A percentile compares a stretch with the other conserved stretches of the same genome.
These are phyloP conservation scores for Cystobasidium sp. DNA, from an alignment of 1,284 basidiomycete species.

Conservation along the genomic window DNA sequence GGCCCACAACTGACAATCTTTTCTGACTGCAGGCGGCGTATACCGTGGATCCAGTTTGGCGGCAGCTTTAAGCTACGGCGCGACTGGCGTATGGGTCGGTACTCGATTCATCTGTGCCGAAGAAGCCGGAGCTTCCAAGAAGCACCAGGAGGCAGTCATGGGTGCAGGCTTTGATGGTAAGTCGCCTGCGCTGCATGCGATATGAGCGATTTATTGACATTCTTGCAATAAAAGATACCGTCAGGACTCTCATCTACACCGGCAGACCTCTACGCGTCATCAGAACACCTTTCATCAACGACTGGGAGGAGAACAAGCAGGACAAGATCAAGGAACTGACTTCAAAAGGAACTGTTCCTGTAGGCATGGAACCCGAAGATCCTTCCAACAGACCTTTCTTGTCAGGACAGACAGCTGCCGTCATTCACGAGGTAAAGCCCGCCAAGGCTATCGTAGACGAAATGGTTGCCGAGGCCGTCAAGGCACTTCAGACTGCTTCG, in stretches of 20 bases:
- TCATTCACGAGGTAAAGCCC: conserved; percentile 75
- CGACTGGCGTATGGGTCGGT: conserved; percentile 75
- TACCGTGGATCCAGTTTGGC: conserved; percentile 84
- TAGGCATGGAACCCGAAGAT: conserved; percentile 64
- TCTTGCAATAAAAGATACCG: conserved; percentile 61
- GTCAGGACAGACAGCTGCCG: conserved; percentile 76
- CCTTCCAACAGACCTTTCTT: conserved; percentile 60
- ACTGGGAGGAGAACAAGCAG: conserved; percentile 70
- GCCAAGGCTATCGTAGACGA: conserved; percentile 78
- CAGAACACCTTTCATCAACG: conserved; percentile 72
- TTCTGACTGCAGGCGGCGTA: conserved; percentile 83
- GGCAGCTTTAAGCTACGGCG: conserved; percentile 71
- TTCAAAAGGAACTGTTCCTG: conserved; percentile 74
- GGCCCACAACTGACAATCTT: conserved; percentile 50
- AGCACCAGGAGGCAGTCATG: conserved; percentile 73
- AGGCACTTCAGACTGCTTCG: conserved; percentile 57
- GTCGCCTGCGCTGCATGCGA: neutral
- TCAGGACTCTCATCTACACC: conserved; percentile 73
- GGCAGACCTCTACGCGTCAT: conserved; percentile 83
- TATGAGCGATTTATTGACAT: neutral
- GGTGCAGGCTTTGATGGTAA: conserved; percentile 56
- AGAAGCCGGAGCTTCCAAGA: conserved; percentile 78
- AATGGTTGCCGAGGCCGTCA: conserved; percentile 74
- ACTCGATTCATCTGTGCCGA: conserved; percentile 66
- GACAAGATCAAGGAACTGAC: conserved; percentile 76